phyloP scores from a whole-genome alignment of 345 rosid genomes.

The Dipteronia dyeriana region DNA sequence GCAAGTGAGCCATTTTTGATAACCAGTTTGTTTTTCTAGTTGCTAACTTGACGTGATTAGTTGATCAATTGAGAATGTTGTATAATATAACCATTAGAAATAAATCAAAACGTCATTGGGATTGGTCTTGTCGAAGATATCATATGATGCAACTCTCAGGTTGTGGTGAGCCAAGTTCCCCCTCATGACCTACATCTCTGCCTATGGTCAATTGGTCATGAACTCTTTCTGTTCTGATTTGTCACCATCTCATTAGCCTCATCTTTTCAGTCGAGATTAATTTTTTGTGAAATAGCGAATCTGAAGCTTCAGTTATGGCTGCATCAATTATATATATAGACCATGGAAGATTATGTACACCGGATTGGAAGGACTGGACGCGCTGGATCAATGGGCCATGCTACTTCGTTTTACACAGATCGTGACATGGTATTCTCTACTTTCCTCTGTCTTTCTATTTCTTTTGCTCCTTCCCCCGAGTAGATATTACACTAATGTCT shows the following conservation, averaged over 20 bases:
- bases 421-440: slow-evolving; percentile 36
- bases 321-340: slow-evolving; percentile 36
- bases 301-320: slow-evolving; percentile 39
- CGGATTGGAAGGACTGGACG: slow-evolving; percentile 51
- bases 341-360: slow-evolving; percentile 44
- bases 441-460: slow-evolving; percentile 4
- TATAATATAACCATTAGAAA: not conserved
- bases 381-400: slow-evolving; percentile 44
- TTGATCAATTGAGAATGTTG: slow-evolving; percentile 7
- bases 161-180: slow-evolving; percentile 7
- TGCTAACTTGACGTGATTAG: not conserved
- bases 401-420: slow-evolving; percentile 42
- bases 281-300: slow-evolving; percentile 30
- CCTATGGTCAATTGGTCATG: slow-evolving; percentile 4
- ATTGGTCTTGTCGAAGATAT: slow-evolving; percentile 13
- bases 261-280: slow-evolving; percentile 21
- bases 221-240: slow-evolving; percentile 12
- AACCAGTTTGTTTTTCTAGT: not conserved
- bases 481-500: not conserved
- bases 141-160: not conserved
- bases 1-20: slow-evolving; percentile 14
- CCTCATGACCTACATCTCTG: slow-evolving; percentile 2
- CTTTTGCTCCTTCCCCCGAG: not conserved
- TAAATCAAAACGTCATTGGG: not conserved
- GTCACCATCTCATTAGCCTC: slow-evolving; percentile 20